phyloP scores from a whole-genome alignment of 139 green algal genomes.

The Volvox africanus region DNA sequence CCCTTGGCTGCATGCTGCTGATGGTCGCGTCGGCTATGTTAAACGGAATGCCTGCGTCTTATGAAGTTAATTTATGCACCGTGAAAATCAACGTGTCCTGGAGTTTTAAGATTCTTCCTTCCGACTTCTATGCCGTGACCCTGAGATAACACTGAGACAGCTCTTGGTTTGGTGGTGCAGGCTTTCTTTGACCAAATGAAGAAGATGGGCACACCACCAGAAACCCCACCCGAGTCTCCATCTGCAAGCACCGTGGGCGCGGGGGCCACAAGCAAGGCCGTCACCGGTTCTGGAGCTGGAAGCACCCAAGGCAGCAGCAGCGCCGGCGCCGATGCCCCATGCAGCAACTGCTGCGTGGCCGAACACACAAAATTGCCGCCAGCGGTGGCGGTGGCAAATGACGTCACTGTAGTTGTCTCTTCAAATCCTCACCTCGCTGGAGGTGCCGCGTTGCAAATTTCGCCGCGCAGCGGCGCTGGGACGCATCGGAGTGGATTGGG shows the following conservation, averaged over 20 bases:
- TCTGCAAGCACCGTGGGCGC: not conserved
- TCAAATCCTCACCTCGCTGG: too few relatives aligned
- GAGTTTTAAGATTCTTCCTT: too few relatives aligned
- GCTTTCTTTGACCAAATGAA: conserved; percentile 10
- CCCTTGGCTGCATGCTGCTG: too few relatives aligned
- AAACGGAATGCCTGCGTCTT: too few relatives aligned
- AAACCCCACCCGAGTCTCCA: not conserved
- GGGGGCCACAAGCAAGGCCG: not conserved
- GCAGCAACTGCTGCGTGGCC: not conserved
- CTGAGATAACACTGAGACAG: too few relatives aligned
- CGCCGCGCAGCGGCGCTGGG: not conserved
- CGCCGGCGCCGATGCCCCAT: not conserved
- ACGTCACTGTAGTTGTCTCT: not conserved
- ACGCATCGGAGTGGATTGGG: not conserved
- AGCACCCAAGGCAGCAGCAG: not conserved
- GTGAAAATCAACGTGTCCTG: too few relatives aligned
- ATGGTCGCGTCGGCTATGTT: too few relatives aligned
- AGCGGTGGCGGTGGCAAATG: not conserved
- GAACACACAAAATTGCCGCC: not conserved
- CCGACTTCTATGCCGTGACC: too few relatives aligned
- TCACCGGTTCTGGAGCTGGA: not conserved
- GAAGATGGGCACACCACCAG: not conserved
- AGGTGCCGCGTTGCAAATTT: not conserved
- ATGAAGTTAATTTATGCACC: too few relatives aligned
- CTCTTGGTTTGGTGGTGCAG: not conserved